Evolutionary conservation across 805 yeast genomes (phyloP), one percentile per base, ranked within the genome.

Genomic region (Debaryomyces hansenii): DNA sequence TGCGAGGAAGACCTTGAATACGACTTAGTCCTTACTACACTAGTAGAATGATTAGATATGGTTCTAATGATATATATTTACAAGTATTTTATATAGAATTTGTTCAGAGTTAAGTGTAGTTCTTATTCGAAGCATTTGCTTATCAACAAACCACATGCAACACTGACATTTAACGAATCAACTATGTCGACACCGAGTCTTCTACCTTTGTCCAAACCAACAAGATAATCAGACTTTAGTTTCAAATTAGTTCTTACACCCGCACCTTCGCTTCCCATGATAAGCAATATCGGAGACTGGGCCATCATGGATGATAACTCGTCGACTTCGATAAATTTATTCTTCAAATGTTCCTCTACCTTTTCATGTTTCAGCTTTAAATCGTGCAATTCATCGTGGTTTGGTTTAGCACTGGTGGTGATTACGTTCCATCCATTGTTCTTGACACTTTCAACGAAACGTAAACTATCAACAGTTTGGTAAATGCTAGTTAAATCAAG

Each of bases 81-180:
- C 27, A 24, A 3, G 27, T 24, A 24, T 24, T 24, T 24, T 7
- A 9, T 24, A 7, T 24, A 6, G 27, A 24, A 24, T 7, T 24
- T 24, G 7, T 7, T 6, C 27, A 24, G 27, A 24, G 7, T 3
- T 24, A 7, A 2, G 27, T 24, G 10, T 24, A 24, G 10, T 24
- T 24, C 27, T 41, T 18, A 48, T 6, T 27, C 37, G 14, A 48
- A 28, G 28, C 48, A 51, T 41, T 49, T 50, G 9, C 51, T 40
- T 5, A 89, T 67, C 41, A 90, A 59, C 24, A 90, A 58, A 1
- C 91, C 94, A 1, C 91, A 78, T 1, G 97, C 97, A 7, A 90
- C 96, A 59, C 94, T 87, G 28, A 89, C 97, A 60, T 90, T 90
- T 58, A 90, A 69, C 27, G 96, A 87, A 59, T 90, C 96, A 33